A percentile compares a stretch with the other conserved stretches of the same genome.
phyloP scores from a whole-genome alignment of 495 filamentous ascomycete species.

The Annulohypoxylon maeteangense region DNA sequence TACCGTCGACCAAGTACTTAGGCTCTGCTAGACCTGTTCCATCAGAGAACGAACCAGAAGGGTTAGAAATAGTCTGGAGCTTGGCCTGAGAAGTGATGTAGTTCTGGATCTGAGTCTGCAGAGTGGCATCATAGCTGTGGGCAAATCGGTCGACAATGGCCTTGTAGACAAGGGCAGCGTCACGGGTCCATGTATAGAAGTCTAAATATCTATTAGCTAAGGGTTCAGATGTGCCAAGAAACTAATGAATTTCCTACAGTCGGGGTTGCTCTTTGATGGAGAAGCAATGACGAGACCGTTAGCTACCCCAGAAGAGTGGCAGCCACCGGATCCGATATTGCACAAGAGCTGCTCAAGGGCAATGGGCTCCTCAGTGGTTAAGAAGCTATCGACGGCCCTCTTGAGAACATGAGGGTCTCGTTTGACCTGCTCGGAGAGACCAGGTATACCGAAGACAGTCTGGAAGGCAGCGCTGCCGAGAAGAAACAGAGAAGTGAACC shows the following conservation, averaged over 20 bases:
- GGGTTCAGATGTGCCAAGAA: not conserved
- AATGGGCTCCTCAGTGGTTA: slow-evolving; percentile 64
- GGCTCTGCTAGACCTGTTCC: slow-evolving; percentile 68
- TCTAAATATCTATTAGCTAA: slow-evolving; percentile 48
- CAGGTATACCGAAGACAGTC: slow-evolving; percentile 55
- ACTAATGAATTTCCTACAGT: slow-evolving; percentile 61
- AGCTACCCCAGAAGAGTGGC: slow-evolving; percentile 56
- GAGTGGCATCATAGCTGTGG: slow-evolving; percentile 59
- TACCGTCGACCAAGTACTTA: slow-evolving; percentile 69
- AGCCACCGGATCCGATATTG: slow-evolving; percentile 70
- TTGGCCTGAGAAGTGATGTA: slow-evolving; percentile 68
- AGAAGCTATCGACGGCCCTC: slow-evolving; percentile 64
- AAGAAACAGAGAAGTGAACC: slow-evolving; percentile 58
- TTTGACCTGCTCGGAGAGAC: slow-evolving; percentile 39
- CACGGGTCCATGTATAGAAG: slow-evolving; percentile 78
- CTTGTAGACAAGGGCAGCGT: slow-evolving; percentile 73
- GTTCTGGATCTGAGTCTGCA: slow-evolving; percentile 66
- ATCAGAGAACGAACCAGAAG: slow-evolving; percentile 63
- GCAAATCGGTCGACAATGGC: slow-evolving; percentile 67
- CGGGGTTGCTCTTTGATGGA: slow-evolving; percentile 66
- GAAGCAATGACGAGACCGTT: slow-evolving; percentile 70
- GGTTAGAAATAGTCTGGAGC: slow-evolving; percentile 69
- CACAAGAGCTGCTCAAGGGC: slow-evolving; percentile 63
- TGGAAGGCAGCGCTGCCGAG: slow-evolving; percentile 60
- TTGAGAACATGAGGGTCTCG: slow-evolving; percentile 55